Evolutionary conservation across 2,329 filamentous ascomycete genomes (phyloP).

Genomic region (Chrysoporthe deuterocubensis): DNA sequence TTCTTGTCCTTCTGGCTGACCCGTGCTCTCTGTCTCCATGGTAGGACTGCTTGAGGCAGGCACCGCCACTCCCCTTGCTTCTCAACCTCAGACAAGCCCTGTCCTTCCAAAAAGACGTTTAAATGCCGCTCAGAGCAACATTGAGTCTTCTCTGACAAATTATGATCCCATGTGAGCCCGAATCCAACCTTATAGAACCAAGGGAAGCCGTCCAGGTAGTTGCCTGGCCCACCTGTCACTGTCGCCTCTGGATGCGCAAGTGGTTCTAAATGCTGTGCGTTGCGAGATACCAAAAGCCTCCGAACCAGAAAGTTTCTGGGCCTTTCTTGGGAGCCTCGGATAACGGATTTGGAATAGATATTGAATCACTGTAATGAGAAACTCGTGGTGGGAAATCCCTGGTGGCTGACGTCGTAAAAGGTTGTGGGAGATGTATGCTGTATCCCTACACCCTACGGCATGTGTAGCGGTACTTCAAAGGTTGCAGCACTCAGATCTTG

Average conservation of each 20-base stretch:
- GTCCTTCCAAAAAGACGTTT: background rate
- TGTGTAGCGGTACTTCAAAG: constrained; percentile 15
- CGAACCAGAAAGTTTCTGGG: background rate
- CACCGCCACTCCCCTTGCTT: background rate
- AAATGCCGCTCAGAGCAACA: too few species aligned
- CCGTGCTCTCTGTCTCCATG: constrained; percentile 23
- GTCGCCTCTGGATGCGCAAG: background rate
- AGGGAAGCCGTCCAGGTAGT: background rate
- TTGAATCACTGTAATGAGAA: background rate
- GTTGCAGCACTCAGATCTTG: constrained; percentile 2
- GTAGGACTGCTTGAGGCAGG: background rate
- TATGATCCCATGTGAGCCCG: background rate
- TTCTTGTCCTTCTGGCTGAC: constrained; percentile 19
- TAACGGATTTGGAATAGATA: background rate
- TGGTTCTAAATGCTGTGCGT: background rate
- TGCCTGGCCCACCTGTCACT: background rate
- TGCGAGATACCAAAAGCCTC: background rate
- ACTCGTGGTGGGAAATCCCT: background rate
- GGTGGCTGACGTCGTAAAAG: background rate
- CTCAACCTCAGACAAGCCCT: background rate
- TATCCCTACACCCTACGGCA: constrained; percentile 16
- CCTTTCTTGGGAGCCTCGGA: too few species aligned
- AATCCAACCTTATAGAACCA: background rate
- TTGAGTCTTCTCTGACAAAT: background rate
- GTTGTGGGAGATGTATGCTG: background rate